Conservation (phyloP, 345 rosid species). For the Zanthoxylum bungeanum region DNA sequence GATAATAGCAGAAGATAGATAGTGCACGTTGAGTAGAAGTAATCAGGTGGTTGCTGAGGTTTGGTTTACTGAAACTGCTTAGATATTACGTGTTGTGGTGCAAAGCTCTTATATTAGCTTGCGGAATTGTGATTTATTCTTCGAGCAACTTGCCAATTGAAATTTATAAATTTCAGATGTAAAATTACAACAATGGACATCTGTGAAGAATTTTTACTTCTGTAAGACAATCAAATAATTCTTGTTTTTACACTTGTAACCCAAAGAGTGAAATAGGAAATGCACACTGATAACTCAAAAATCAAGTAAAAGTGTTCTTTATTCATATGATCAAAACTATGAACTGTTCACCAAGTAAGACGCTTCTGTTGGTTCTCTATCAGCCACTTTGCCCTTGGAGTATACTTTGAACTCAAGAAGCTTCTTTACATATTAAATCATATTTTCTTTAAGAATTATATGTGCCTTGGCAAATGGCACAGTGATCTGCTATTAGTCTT, state of each 20-base stretch:
- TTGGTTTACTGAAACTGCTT: not conserved
- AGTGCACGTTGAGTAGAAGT: not conserved
- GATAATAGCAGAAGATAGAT: not conserved
- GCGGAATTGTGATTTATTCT: not conserved
- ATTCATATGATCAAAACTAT: not conserved
- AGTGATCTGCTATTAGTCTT: constrained; percentile 35
- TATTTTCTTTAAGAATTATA: not conserved
- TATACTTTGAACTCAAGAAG: not conserved
- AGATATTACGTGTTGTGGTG: not conserved
- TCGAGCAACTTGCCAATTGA: not conserved
- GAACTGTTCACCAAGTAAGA: not conserved
- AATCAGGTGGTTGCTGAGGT: not conserved
- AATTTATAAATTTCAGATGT: not conserved
- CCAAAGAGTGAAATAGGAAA: not conserved
- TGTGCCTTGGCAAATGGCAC: constrained; percentile 33
- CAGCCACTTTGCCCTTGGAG: not conserved
- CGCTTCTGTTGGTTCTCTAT: not conserved
- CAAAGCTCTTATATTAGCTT: not conserved
- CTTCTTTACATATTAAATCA: too few species aligned
- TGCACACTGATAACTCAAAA: not conserved
- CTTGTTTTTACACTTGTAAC: not conserved
- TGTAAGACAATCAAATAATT: not conserved
- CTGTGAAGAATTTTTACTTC: not conserved
- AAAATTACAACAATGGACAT: not conserved
- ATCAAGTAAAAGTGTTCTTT: constrained; percentile 3